Percentiles rank a stretch among this genome's conserved stretches.
Conservation (phyloP, 176 grass and related monocot genomes). For the Oryza punctata region DNA sequence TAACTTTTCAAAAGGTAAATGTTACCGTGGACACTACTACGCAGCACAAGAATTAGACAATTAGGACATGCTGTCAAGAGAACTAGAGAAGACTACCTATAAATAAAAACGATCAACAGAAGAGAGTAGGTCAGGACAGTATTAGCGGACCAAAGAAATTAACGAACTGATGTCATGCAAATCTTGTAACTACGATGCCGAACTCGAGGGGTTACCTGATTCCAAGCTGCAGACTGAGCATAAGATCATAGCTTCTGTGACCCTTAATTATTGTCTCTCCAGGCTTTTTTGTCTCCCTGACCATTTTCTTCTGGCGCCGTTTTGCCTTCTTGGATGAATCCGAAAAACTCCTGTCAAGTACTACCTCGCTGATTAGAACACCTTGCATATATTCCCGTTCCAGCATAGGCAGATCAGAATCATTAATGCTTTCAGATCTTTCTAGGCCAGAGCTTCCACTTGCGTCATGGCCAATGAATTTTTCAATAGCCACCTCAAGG, state of each 20-base stretch:
- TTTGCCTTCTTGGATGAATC: conserved; percentile 79
- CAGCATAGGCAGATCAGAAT: conserved; percentile 67
- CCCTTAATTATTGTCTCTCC: conserved; percentile 95
- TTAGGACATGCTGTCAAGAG: background rate
- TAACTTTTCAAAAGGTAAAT: conserved; percentile 14
- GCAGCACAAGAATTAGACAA: background rate
- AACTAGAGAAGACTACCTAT: conserved; percentile 2
- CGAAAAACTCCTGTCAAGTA: conserved; percentile 67
- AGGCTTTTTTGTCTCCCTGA: conserved; percentile 81
- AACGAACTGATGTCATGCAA: background rate
- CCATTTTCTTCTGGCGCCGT: conserved; percentile 67
- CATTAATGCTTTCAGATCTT: conserved; percentile 49
- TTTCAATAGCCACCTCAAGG: conserved; percentile 88
- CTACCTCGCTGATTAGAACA: conserved; percentile 91
- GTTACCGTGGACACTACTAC: background rate
- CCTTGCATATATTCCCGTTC: conserved; percentile 99
- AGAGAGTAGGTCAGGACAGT: conserved; percentile 4
- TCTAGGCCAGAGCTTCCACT: conserved; percentile 46
- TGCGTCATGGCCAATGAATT: conserved; percentile 64
- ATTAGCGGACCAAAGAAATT: background rate
- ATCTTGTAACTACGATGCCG: background rate
- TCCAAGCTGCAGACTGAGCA: conserved; percentile 97
- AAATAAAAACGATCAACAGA: conserved; percentile 16
- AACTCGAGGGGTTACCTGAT: conserved; percentile 66
- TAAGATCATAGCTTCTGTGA: conserved; percentile 94